Evolutionary conservation across 345 rosid genomes (phyloP).

Genomic region (Boechera stricta): DNA sequence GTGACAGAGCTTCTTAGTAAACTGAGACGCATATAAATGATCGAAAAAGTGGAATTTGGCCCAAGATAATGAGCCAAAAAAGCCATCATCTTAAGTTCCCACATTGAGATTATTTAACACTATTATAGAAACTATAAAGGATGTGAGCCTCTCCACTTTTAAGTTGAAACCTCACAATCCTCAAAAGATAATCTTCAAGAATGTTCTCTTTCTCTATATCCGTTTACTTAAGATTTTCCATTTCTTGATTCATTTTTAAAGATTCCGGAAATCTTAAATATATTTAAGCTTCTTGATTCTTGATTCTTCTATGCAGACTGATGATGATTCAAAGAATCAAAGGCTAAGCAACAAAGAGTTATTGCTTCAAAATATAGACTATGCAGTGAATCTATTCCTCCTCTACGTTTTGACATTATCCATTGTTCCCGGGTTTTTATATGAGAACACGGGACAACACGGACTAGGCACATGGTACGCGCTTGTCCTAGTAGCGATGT

Average conservation of each 20-base stretch:
- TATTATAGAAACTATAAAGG: too few species aligned
- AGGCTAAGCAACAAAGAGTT: constrained; percentile 60
- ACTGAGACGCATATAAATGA: not conserved
- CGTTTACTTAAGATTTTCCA: too few species aligned
- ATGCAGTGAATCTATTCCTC: constrained; percentile 57
- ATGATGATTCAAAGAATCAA: constrained; percentile 27
- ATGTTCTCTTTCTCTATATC: too few species aligned
- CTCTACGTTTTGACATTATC: constrained; percentile 65
- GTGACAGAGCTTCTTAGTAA: not conserved
- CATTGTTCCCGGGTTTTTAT: constrained; percentile 80
- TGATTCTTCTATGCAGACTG: constrained; percentile 46
- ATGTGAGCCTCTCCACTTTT: not conserved
- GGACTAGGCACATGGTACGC: constrained; percentile 66
- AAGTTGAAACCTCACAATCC: too few species aligned
- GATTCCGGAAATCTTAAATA: too few species aligned
- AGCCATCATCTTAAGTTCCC: not conserved
- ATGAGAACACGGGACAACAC: constrained; percentile 76
- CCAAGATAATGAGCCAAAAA: not conserved
- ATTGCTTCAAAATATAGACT: constrained; percentile 59
- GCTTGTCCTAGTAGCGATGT: constrained; percentile 66
- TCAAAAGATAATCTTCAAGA: too few species aligned
- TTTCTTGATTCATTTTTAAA: too few species aligned
- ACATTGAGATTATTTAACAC: too few species aligned
- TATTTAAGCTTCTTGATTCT: not conserved
- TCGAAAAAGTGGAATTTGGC: not conserved